Base-by-base conservation (phyloP, 768 basidiomycete species). In the Mycena sanguinolenta region DNA sequence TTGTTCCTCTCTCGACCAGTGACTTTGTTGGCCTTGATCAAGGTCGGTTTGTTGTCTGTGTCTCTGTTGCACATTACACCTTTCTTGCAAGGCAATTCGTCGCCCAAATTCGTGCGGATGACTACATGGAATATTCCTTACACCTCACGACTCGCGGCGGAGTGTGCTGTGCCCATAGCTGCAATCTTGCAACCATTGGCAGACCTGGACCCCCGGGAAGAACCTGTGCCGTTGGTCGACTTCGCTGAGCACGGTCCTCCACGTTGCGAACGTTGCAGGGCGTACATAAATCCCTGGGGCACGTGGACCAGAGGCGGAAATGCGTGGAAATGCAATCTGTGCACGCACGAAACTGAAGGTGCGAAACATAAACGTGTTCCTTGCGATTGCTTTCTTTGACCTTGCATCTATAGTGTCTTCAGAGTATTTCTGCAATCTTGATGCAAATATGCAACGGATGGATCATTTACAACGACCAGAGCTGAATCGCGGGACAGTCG, bases 231-330 rank as follows among this genome's bases (percentile, higher is more conserved):
- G 0, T 73, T 95, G 7, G 90, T 98, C 5, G 89, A 94, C 63
- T 88, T 90, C 36, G 91, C 91, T 7, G 84, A 85, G 28, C 77
- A 79, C 1, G 96, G 96, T 16, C 98, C 97, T 16, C 88, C 93
- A 27, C 87, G 98, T 36, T 99, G 98, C 75, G 88, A 85, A 53
- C 84, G 88, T 38, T 99, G 98, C 79, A 87, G 95, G 73, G 95
- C 87, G 0, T 99, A 99, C 79, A 85, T 99, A 74, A 99, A 98
- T 77, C 93, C 96, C 0, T 99, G 96, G 96, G 95, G 92, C 79
- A 83, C 83, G 28, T 99, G 95, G 91, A 82, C 88, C 23, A 87
- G 92, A 12, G 94, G 94, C 3, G 98, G 98, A 7, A 86, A 87
- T 67, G 89, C 86, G 73, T 99, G 97, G 95, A 90, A 86, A 75